Percentiles rank a stretch among this genome's conserved stretches.
These are phyloP conservation scores for Paramecium sonneborni DNA, from an alignment of 73 alveolate genomes.

Conservation along the genomic window DNA sequence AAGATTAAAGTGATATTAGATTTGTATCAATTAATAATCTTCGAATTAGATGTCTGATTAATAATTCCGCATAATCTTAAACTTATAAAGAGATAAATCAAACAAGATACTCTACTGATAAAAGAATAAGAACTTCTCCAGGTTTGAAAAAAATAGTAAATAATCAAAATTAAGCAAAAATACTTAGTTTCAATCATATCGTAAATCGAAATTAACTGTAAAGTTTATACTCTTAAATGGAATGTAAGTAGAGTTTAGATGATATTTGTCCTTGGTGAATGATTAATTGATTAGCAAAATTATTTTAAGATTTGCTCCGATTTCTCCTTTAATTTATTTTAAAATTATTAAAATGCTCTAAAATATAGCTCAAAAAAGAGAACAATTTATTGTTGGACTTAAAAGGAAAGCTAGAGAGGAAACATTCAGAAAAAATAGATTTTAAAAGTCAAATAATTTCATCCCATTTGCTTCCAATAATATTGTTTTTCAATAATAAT, in stretches of 20 bases:
- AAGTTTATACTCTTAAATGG: background rate
- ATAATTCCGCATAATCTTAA: background rate
- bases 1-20: background rate
- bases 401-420: background rate
- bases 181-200: background rate
- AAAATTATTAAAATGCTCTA: background rate
- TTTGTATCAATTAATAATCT: slow-evolving; percentile 1
- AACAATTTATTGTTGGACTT: background rate
- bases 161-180: background rate
- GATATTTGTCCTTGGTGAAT: slow-evolving; percentile 24
- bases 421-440: slow-evolving; percentile 3
- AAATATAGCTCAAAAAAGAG: background rate
- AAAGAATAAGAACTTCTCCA: slow-evolving; percentile 25
- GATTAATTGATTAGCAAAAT: background rate
- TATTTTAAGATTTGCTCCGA: background rate
- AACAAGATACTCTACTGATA: background rate
- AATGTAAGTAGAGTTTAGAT: background rate
- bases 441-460: background rate
- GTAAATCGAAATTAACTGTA: background rate
- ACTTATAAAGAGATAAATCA: background rate
- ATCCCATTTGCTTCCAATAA: background rate
- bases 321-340: background rate
- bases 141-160: slow-evolving; percentile 13
- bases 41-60: background rate
- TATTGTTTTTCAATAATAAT: background rate